These are phyloP conservation scores for Chlamydomonas urium DNA, from an alignment of 139 green algal species.

Conservation along the genomic window DNA sequence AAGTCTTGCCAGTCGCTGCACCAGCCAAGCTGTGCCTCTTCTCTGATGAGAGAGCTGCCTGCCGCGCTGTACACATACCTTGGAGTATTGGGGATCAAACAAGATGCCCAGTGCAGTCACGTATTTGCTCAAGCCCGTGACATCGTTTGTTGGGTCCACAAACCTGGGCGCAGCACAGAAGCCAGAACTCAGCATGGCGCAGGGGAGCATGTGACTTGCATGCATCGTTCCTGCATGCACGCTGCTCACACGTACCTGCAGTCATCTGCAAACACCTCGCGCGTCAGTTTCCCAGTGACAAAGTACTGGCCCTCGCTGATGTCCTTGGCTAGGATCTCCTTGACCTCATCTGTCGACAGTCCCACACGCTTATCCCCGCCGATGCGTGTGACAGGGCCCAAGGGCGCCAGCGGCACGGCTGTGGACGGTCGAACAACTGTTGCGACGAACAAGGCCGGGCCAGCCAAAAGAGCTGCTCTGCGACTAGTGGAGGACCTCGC, in stretches of 20 bases:
- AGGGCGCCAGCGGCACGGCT: slow-evolving; percentile 45
- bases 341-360: slow-evolving; percentile 37
- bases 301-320: slow-evolving; percentile 76
- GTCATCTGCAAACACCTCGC: slow-evolving; percentile 69
- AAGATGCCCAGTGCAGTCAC: slow-evolving; percentile 59
- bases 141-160: slow-evolving; percentile 79
- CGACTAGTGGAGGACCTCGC: no score
- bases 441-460: no score
- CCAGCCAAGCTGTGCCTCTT: no score
- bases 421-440: no score
- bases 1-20: no score
- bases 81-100: slow-evolving; percentile 66
- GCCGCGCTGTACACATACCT: slow-evolving; percentile 24
- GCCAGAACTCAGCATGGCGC: no score
- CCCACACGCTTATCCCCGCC: slow-evolving; percentile 43
- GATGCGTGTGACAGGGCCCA: slow-evolving; percentile 33
- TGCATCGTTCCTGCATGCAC: neutral
- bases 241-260: slow-evolving; percentile 23
- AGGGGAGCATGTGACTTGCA: no score
- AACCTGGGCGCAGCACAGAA: slow-evolving; percentile 44
- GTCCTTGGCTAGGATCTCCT: slow-evolving; percentile 63
- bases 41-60: no score
- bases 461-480: no score
- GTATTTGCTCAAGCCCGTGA: slow-evolving; percentile 44
- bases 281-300: slow-evolving; percentile 69